Percentiles rank a stretch among this genome's conserved stretches.
Conservation (phyloP, 176 grass and related monocot genomes). For the Triticum urartu region DNA sequence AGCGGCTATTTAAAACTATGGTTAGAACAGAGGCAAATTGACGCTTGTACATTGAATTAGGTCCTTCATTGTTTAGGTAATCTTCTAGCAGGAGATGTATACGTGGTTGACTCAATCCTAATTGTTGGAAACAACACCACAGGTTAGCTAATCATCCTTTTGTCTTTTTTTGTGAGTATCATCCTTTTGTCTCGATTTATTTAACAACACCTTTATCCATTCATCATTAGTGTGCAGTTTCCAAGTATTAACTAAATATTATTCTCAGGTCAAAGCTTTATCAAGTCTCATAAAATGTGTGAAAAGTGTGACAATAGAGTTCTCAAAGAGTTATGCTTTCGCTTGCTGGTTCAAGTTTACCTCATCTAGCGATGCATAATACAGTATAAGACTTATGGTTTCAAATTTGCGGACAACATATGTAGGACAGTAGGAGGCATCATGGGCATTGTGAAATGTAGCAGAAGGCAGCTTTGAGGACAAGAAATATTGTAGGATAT, state of each 20-base stretch:
- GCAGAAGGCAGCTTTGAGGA: slow-evolving; percentile 68
- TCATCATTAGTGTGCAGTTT: slow-evolving; percentile 4
- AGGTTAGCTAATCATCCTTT: slow-evolving; percentile 41
- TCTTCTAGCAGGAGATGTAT: slow-evolving; percentile 75
- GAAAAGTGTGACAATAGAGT: slow-evolving; percentile 76
- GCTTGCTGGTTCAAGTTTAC: slow-evolving; percentile 21
- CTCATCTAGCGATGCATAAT: neutral
- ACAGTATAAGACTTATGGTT: slow-evolving; percentile 17
- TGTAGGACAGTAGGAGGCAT: slow-evolving; percentile 52
- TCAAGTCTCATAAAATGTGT: slow-evolving; percentile 86
- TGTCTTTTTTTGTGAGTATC: too few species aligned
- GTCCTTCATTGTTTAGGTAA: slow-evolving; percentile 88
- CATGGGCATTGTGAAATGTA: slow-evolving; percentile 91
- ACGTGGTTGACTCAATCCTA: slow-evolving; percentile 70
- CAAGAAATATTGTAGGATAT: slow-evolving; percentile 73
- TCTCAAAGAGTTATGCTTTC: slow-evolving; percentile 71
- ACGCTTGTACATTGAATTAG: slow-evolving; percentile 44
- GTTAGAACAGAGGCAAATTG: slow-evolving; percentile 22
- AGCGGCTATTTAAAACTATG: neutral
- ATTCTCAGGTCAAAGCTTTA: slow-evolving; percentile 60
- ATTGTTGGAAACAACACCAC: slow-evolving; percentile 69
- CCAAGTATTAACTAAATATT: slow-evolving; percentile 37
- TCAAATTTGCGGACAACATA: slow-evolving; percentile 2
- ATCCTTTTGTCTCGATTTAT: slow-evolving; percentile 1
- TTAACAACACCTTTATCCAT: neutral